phyloP scores from a whole-genome alignment of 345 rosid genomes.

The Dipteronia sinensis region DNA sequence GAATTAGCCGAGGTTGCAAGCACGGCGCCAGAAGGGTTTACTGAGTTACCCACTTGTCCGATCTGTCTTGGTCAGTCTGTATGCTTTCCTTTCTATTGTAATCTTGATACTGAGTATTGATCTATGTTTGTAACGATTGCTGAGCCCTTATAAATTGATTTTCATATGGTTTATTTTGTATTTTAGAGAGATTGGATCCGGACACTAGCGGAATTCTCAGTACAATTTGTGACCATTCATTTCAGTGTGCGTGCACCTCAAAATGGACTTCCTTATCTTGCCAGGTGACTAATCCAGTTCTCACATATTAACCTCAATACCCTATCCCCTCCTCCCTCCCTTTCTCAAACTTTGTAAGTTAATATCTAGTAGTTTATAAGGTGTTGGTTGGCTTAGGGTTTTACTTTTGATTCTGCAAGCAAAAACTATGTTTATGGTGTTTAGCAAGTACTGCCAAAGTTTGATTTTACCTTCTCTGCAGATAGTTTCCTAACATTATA shows the following conservation, averaged over 20 bases:
- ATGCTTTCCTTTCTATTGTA: background rate
- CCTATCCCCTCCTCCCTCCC: background rate
- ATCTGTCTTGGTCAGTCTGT: conserved; percentile 78
- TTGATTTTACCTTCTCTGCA: background rate
- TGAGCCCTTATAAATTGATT: background rate
- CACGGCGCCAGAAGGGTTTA: conserved; percentile 64
- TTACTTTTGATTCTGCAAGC: conserved; percentile 1
- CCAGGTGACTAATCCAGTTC: conserved; percentile 52
- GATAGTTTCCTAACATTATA: background rate
- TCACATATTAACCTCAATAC: background rate
- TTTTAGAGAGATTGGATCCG: conserved; percentile 84
- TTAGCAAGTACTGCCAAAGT: background rate
- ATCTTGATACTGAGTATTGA: background rate
- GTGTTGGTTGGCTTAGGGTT: conserved; percentile 2
- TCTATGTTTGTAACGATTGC: background rate
- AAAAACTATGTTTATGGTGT: conserved; percentile 7
- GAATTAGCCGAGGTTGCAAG: conserved; percentile 69
- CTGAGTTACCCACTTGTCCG: conserved; percentile 88
- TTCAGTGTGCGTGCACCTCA: conserved; percentile 88
- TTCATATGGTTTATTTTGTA: background rate
- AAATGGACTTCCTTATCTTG: conserved; percentile 96
- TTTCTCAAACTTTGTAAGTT: background rate
- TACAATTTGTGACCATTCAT: conserved; percentile 92
- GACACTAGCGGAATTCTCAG: conserved; percentile 89
- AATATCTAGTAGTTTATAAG: background rate